Base-by-base conservation (phyloP, 495 filamentous ascomycete genomes). In the Neurospora sp. region DNA sequence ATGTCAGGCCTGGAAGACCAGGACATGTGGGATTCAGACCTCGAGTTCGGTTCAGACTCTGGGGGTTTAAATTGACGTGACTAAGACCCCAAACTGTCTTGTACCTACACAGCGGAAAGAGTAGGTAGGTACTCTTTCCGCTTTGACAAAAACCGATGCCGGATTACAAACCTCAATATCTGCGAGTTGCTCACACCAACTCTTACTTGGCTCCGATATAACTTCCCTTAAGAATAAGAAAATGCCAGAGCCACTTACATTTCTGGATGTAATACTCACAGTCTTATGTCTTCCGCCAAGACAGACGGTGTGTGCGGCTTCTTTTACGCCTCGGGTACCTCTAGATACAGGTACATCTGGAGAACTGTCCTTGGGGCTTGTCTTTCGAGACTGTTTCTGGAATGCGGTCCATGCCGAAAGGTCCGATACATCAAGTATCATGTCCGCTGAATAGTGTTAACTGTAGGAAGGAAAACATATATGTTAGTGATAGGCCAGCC, bases 361-460 rank as follows among this genome's bases (percentile, higher is more conserved):
- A 22, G n/a, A 6, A 1, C n/a, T 22, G 2, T 53, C 10, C 46
- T 22, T 20, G 10, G 12, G 46, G n/a, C 0, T 53, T 1, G 20
- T 53, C 20, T 53, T 53, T 3, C 2, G 3, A n/a, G 1, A 44
- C 7, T n/a, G 18, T 44, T n/a, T 44, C 6, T 44, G 8, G 7
- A 0, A 44, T 44, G 7, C 7, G 3, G 1, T n/a, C 3, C 2
- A 20, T 9, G 42, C 41, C 16, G 1, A n/a, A 3, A 0, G 0
- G 8, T 46, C 1, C 18, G 8, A 46, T 10, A 20, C 3, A 46
- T 46, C 10, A 22, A 12, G 9, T 22, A 48, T 22, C 0, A 0
- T 22, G 20, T 48, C n/a, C 0, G 46, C 9, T 48, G n/a, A 12
- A 48, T 48, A 2, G 8, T 22, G 4, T 22, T 4, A 4, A 22